Conservation (phyloP, 441 rosid species). For the Pelargonium cotyledonis region DNA sequence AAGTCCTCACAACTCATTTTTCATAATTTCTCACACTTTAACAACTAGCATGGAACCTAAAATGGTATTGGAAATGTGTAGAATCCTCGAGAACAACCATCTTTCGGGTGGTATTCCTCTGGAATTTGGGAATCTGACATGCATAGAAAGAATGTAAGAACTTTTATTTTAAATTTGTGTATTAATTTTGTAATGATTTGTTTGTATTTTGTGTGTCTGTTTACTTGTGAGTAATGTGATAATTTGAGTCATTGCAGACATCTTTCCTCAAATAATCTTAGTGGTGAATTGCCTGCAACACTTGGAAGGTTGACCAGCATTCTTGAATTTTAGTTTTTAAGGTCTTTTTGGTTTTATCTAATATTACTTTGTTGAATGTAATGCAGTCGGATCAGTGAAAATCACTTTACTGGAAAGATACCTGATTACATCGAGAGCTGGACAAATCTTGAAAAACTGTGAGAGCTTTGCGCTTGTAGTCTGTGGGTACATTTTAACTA, state of each 20-base stretch:
- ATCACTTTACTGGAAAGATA: slow-evolving; percentile 37
- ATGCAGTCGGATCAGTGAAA: slow-evolving; percentile 45
- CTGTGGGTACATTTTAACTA: neutral
- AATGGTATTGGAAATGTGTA: slow-evolving; percentile 9
- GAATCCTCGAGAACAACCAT: slow-evolving; percentile 39
- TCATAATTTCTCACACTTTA: neutral
- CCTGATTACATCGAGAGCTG: slow-evolving; percentile 46
- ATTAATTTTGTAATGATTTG: neutral
- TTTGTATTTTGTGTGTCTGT: neutral
- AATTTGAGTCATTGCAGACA: slow-evolving; percentile 22
- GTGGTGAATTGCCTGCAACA: slow-evolving; percentile 45
- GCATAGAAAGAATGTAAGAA: slow-evolving; percentile 34
- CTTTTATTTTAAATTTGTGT: neutral
- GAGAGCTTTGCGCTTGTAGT: slow-evolving; percentile 15
- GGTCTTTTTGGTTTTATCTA: neutral
- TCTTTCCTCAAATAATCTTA: slow-evolving; percentile 44
- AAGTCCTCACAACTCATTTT: slow-evolving; percentile 17
- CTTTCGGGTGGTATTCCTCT: slow-evolving; percentile 46
- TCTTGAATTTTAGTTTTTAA: no score
- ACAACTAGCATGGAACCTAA: neutral
- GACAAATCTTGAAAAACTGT: slow-evolving; percentile 39
- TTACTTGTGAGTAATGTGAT: neutral
- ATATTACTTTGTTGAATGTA: neutral
- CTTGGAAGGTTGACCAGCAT: slow-evolving; percentile 32
- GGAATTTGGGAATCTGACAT: slow-evolving; percentile 39